Evolutionary conservation across 768 basidiomycete species (phyloP), one percentile per base, ranked within the genome.

Genomic region (Trametes elegans): DNA sequence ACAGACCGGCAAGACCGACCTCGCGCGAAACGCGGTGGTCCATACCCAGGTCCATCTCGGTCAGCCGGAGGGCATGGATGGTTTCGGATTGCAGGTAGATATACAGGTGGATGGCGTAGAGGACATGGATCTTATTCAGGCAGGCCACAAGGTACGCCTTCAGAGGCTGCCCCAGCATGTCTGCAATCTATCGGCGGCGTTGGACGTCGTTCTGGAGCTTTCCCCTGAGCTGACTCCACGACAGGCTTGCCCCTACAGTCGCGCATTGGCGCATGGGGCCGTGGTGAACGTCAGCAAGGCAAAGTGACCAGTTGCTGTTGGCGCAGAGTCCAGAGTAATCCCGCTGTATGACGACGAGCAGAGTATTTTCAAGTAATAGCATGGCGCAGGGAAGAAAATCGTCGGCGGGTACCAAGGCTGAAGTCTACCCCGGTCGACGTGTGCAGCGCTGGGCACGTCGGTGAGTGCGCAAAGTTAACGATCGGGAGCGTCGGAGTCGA

Each of bases 91-190:
- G 21, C 79, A 77, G 5, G 87, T 89, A 11, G 83, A 87, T 60
- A 80, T 90, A 59, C 80, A 80, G 56, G 85, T 88, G 0, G 83
- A 84, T 56, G 87, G 85, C 13, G 76, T 87, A 5, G 80, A 85
- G 34, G 83, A 88, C 49, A 82, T 77, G 39, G 73, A 82, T 36
- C 70, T 90, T 53, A 73, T 90, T 48, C 72, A 82, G 54, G 84
- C 84, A 21, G 88, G 79, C 5, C 88, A 90, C 67, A 82, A 79
- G 73, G 88, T 89, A 60, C n/a, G 73, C 60, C 21, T 16, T 18
- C 34, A 35, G n/a, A 4, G n/a, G n/a, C 16, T 31, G 28, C 43
- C 6, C 41, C 16, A 6, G n/a, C n/a, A n/a, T n/a, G n/a, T n/a
- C n/a, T n/a, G n/a, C n/a, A n/a, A n/a, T n/a, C n/a, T n/a, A n/a